Evolutionary conservation across 768 basidiomycete species (phyloP), one percentile per base, ranked within the genome.

Genomic region (Mycena leptocephala): DNA sequence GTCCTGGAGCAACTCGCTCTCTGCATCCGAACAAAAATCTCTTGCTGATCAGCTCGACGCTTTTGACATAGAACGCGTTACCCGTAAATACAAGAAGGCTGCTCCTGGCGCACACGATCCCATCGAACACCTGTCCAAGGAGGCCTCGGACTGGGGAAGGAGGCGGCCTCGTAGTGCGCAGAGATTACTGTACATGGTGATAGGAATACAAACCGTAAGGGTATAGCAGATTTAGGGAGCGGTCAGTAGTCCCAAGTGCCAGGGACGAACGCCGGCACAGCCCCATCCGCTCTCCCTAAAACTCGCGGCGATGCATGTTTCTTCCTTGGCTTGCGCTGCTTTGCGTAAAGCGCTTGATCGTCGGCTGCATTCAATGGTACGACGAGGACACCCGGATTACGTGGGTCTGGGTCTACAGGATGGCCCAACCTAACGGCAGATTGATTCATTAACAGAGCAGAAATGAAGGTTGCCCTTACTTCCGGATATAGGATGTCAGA

Each of bases 61-160:
- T 13, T 92, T 99, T 83, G 93, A 99, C 83, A 93, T 98, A 79
- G 91, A 94, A 73, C 95, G 97, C 77, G 97, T 99, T 75, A 99
- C 99, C 88, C 91, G 93, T 79, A 92, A 99, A 79, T 97, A 93
- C 91, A 81, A 88, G 53, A 95, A 92, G 79, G 76, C 85, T n/a
- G 86, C 88, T 70, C 84, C 88, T 43, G 78, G 79, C 37, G 83
- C 83, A 58, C 80, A 85, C 20, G 93, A 94, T 55, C 78, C 88
- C 78, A 95, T 98, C 78, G 89, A 93, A 71, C 97, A 98, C 24
- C 89, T 99, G 8, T 97, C 98, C 11, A 91, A 92, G 59, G 92
- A 90, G 62, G 92, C 94, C 7, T 91, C 92, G 46, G 95, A 94
- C 69, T 93, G 28, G 87, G 86, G 73, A 93, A 92, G 83, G 93